Conservation (phyloP, 2,329 filamentous ascomycete genomes). For the Penicillium crustosum region DNA sequence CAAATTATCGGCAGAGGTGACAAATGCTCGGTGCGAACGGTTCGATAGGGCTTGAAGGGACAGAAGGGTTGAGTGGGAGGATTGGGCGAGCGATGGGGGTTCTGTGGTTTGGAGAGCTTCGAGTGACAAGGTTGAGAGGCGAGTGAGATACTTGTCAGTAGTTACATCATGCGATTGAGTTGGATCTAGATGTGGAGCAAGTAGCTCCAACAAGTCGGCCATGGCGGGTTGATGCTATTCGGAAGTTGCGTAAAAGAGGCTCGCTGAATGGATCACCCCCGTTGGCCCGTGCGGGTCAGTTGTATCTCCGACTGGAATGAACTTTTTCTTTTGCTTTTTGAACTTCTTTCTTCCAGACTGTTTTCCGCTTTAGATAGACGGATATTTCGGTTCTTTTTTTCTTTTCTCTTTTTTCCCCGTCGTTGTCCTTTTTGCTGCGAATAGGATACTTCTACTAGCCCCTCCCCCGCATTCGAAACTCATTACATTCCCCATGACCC, state of each 20-base stretch:
- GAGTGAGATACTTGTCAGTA: constrained; percentile 66
- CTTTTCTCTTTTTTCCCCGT: neutral
- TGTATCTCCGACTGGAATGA: constrained; percentile 23
- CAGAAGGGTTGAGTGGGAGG: constrained; percentile 75
- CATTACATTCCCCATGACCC: constrained; percentile 21
- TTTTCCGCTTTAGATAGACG: neutral
- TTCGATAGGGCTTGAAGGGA: constrained; percentile 87
- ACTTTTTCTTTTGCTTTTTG: constrained; percentile 13
- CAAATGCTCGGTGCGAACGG: constrained; percentile 80
- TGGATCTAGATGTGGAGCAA: constrained; percentile 61
- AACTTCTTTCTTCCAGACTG: neutral
- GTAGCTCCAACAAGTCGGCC: constrained; percentile 74
- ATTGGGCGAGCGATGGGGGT: constrained; percentile 74
- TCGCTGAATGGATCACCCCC: constrained; percentile 19
- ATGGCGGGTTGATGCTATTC: constrained; percentile 42
- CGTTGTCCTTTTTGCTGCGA: neutral
- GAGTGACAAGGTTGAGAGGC: constrained; percentile 74
- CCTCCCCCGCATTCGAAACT: constrained; percentile 21
- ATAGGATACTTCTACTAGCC: constrained; percentile 11
- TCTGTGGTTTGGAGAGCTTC: constrained; percentile 72
- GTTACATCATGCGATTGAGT: constrained; percentile 35
- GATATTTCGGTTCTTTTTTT: neutral
- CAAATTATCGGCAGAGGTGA: constrained; percentile 76
- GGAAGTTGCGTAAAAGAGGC: constrained; percentile 15
- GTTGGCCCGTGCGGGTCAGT: constrained; percentile 33